These are phyloP conservation scores for Leucoagaricus sp. DNA, from an alignment of 1,284 basidiomycete genomes.

Conservation along the genomic window DNA sequence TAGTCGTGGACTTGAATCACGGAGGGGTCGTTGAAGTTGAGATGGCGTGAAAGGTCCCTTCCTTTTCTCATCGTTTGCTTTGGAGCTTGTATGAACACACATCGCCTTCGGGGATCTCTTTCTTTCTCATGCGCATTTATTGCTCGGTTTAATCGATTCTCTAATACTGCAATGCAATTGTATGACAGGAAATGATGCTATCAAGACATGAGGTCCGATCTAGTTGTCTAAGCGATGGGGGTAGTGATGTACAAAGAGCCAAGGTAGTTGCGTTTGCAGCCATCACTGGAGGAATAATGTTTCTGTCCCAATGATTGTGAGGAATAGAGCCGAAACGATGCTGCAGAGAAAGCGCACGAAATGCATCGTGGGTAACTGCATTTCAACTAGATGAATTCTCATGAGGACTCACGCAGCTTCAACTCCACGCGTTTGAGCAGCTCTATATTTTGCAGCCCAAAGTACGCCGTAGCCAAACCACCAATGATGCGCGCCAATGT, in stretches of 20 bases:
- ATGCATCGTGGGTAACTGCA: not conserved
- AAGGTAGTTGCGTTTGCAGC: too few species aligned
- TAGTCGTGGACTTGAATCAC: not conserved
- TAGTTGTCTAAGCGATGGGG: not conserved
- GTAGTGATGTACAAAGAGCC: too few species aligned
- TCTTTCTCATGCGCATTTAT: too few species aligned
- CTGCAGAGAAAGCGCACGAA: conserved; percentile 20
- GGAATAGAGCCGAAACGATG: conserved; percentile 50
- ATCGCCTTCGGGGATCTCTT: not conserved
- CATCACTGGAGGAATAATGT: not conserved
- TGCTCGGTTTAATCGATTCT: not conserved
- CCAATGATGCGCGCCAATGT: conserved; percentile 43
- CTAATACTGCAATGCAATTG: too few species aligned
- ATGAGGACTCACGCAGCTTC: conserved; percentile 47
- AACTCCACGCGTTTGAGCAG: conserved; percentile 52
- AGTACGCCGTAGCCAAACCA: conserved; percentile 35
- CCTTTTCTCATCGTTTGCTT: not conserved
- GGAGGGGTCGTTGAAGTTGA: not conserved
- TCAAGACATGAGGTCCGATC: not conserved
- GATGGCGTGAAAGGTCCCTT: conserved; percentile 1
- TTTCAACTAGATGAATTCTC: not conserved
- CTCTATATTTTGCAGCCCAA: conserved; percentile 55
- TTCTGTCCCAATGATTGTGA: conserved; percentile 41
- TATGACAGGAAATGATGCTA: not conserved
- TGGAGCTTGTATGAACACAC: not conserved